A percentile compares a stretch with the other conserved stretches of the same genome.
phyloP scores from a whole-genome alignment of 192 early-diverging fungal genomes.

The Gamsiella multidivaricata region DNA sequence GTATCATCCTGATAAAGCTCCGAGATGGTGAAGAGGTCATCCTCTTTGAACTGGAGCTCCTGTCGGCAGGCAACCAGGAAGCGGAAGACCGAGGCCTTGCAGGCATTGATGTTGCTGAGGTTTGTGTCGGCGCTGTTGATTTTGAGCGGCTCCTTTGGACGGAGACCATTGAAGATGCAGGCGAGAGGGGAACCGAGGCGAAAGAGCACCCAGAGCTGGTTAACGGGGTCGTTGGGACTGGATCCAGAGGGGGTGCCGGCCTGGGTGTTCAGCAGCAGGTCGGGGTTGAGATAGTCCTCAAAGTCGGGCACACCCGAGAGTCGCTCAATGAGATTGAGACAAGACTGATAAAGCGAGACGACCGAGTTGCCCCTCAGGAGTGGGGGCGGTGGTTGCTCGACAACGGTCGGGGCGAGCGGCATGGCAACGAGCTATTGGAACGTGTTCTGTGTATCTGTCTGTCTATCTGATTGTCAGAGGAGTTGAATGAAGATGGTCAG shows the following conservation, averaged over 20 bases:
- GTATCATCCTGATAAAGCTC: constrained; percentile 95
- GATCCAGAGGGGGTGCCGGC: constrained; percentile 37
- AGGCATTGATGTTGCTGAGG: constrained; percentile 69
- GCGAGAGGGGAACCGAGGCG: constrained; percentile 77
- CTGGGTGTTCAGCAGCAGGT: constrained; percentile 52
- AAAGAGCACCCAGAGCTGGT: constrained; percentile 78
- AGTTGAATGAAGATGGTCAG: neutral
- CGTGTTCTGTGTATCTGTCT: no score
- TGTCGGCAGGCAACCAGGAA: constrained; percentile 91
- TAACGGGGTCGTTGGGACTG: constrained; percentile 68
- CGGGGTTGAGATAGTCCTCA: constrained; percentile 66
- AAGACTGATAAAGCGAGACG: constrained; percentile 78
- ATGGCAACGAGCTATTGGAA: constrained; percentile 10
- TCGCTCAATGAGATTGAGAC: constrained; percentile 74
- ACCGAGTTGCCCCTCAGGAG: constrained; percentile 42
- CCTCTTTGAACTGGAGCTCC: constrained; percentile 78
- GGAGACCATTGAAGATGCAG: constrained; percentile 76
- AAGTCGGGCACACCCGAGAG: constrained; percentile 79
- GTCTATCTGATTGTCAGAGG: neutral
- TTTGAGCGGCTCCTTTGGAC: constrained; percentile 70
- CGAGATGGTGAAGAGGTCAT: constrained; percentile 84
- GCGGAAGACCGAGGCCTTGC: constrained; percentile 86
- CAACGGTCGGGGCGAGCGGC: constrained; percentile 29
- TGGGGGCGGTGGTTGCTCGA: constrained; percentile 50
- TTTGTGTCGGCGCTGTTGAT: constrained; percentile 59